Percentiles rank a stretch among this genome's conserved stretches.
Conservation (phyloP, 768 basidiomycete species). For the Daedaleopsis nitida region DNA sequence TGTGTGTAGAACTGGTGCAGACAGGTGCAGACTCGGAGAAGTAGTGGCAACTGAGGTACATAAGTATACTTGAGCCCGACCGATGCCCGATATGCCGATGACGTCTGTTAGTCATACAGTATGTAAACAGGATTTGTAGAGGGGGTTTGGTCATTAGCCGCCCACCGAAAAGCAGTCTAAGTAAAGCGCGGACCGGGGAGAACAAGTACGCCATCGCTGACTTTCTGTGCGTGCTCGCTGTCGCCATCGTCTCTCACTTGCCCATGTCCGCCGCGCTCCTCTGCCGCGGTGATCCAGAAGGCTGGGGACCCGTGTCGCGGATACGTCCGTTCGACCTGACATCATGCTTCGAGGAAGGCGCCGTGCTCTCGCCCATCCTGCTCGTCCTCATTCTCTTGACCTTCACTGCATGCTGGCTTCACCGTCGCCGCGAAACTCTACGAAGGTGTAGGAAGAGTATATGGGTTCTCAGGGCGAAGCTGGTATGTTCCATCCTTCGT, state of each 20-base stretch:
- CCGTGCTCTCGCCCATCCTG: slow-evolving; percentile 58
- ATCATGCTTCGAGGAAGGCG: slow-evolving; percentile 78
- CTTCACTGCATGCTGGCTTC: slow-evolving; percentile 38
- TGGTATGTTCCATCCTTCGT: slow-evolving; percentile 50
- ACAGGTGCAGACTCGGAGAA: too few species aligned
- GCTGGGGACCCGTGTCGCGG: slow-evolving; percentile 64
- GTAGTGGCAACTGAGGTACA: too few species aligned
- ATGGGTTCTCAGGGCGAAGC: slow-evolving; percentile 58
- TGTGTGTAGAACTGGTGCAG: too few species aligned
- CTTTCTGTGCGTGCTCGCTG: slow-evolving; percentile 22
- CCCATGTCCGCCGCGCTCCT: slow-evolving; percentile 19
- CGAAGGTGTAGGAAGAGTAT: slow-evolving; percentile 49
- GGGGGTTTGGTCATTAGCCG: too few species aligned
- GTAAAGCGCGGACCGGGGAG: neutral
- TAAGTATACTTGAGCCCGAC: too few species aligned
- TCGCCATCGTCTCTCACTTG: slow-evolving; percentile 24
- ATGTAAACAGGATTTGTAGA: too few species aligned
- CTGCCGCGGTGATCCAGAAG: slow-evolving; percentile 57
- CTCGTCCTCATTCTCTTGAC: slow-evolving; percentile 45
- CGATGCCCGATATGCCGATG: too few species aligned
- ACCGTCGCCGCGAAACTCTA: slow-evolving; percentile 31
- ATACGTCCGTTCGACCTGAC: slow-evolving; percentile 74
- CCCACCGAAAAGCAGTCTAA: too few species aligned
- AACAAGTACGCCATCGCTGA: slow-evolving; percentile 25
- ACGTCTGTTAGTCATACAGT: too few species aligned